Evolutionary conservation across 2,329 filamentous ascomycete species (phyloP).

Genomic region (Diaporthe sp.): DNA sequence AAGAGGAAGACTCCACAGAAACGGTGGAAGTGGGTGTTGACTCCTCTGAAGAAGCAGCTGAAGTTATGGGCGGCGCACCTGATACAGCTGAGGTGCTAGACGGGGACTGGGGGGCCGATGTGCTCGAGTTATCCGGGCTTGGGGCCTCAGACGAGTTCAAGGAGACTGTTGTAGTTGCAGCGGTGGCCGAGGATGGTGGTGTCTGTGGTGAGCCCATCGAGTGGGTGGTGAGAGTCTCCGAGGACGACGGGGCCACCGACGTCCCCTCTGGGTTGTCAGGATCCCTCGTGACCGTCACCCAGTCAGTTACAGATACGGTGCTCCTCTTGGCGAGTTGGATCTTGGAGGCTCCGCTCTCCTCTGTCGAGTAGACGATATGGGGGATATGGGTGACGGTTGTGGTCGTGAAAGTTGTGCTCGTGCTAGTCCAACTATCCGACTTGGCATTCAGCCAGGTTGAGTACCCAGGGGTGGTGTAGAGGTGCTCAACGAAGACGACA

Average conservation of each 20-base stretch:
- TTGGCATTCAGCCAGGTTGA: neutral
- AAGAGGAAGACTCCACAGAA: neutral
- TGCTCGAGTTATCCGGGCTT: neutral
- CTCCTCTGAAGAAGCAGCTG: neutral
- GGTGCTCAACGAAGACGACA: conserved; percentile 1
- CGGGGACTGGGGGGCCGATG: neutral
- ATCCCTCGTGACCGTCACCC: conserved; percentile 16
- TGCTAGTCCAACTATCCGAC: neutral
- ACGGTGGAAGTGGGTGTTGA: neutral
- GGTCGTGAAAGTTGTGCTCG: conserved; percentile 13
- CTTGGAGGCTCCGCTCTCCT: too few relatives aligned
- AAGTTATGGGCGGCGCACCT: conserved; percentile 14
- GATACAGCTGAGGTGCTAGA: conserved; percentile 11
- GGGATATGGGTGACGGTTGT: conserved; percentile 7
- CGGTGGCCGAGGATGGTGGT: conserved; percentile 1
- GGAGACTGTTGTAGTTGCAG: neutral
- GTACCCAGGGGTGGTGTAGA: conserved; percentile 13
- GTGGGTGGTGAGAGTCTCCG: neutral
- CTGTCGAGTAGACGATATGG: neutral
- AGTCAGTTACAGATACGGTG: conserved; percentile 17
- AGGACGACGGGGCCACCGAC: neutral
- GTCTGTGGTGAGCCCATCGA: conserved; percentile 12
- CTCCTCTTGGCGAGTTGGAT: conserved; percentile 1
- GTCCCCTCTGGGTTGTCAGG: conserved; percentile 6
- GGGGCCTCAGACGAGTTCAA: neutral